These are phyloP conservation scores for Chloris gayana DNA, from an alignment of 176 grass and related monocot genomes.

Conservation along the genomic window DNA sequence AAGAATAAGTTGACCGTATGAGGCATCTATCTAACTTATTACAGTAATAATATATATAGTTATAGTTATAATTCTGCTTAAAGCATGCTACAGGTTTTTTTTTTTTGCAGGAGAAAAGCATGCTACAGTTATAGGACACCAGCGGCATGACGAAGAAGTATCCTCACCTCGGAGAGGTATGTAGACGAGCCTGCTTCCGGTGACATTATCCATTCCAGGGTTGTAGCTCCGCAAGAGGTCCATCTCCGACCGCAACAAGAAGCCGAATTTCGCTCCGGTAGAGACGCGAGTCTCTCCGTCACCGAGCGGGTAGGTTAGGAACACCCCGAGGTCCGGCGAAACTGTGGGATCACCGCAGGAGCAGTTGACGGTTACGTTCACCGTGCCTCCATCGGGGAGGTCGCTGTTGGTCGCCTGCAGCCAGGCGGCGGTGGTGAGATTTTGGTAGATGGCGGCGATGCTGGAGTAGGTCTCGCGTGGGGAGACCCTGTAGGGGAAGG, in stretches of 20 bases:
- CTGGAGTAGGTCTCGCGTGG: constrained; percentile 9
- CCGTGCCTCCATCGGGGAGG: background rate
- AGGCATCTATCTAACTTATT: no score
- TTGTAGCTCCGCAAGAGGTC: constrained; percentile 62
- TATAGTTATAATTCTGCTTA: no score
- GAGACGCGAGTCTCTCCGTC: constrained; percentile 44
- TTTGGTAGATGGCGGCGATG: constrained; percentile 26
- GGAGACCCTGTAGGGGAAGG: constrained; percentile 4
- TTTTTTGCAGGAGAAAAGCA: no score
- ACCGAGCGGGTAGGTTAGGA: constrained; percentile 64
- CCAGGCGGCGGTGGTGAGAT: constrained; percentile 63
- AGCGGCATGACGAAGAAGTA: background rate
- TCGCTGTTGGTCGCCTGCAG: constrained; percentile 52
- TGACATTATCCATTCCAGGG: constrained; percentile 38
- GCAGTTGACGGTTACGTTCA: constrained; percentile 79
- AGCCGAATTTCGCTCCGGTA: constrained; percentile 21
- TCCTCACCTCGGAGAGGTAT: constrained; percentile 66
- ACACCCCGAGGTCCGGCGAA: constrained; percentile 60
- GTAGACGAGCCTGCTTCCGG: constrained; percentile 51
- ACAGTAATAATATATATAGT: no score
- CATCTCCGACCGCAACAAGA: background rate
- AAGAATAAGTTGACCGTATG: no score
- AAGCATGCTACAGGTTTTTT: no score
- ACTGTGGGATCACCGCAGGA: constrained; percentile 53
- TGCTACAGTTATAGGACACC: no score